phyloP scores from a whole-genome alignment of 2,329 filamentous ascomycete species.

The Claviceps spartinae region DNA sequence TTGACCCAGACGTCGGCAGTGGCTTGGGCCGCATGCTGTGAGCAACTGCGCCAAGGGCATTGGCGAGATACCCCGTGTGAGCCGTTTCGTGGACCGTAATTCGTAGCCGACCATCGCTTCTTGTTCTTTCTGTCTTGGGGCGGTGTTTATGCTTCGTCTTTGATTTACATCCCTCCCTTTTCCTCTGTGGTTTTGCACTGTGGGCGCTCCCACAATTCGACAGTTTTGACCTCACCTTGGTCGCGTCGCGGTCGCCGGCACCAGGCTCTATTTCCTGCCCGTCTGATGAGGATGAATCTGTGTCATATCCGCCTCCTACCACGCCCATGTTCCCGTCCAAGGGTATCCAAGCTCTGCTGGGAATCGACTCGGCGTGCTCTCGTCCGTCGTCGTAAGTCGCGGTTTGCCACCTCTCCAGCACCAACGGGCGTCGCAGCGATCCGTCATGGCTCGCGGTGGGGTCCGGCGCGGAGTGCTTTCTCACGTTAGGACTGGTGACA shows the following conservation, averaged over 20 bases:
- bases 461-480: slow-evolving; percentile 1
- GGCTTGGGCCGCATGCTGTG: slow-evolving; percentile 21
- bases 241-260: not conserved
- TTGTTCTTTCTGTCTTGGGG: slow-evolving; percentile 50
- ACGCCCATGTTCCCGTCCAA: not conserved
- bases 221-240: not conserved
- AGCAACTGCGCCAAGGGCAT: slow-evolving; percentile 53
- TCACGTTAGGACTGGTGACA: not conserved
- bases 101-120: slow-evolving; percentile 54
- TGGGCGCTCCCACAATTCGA: not conserved
- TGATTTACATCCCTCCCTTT: not conserved
- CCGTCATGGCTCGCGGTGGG: not conserved
- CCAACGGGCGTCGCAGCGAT: not conserved
- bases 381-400: not conserved
- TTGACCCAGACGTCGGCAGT: not conserved
- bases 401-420: slow-evolving; percentile 6
- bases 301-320: not conserved
- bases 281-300: slow-evolving; percentile 3
- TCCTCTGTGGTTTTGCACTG: not conserved
- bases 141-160: slow-evolving; percentile 42
- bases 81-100: slow-evolving; percentile 60
- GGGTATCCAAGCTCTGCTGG: slow-evolving; percentile 6
- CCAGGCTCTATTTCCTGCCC: not conserved
- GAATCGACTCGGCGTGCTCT: slow-evolving; percentile 5
- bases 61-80: slow-evolving; percentile 58